A percentile compares a stretch with the other conserved stretches of the same genome.
phyloP scores from a whole-genome alignment of 2,329 filamentous ascomycete genomes.

The Keithomyces neogunnii region DNA sequence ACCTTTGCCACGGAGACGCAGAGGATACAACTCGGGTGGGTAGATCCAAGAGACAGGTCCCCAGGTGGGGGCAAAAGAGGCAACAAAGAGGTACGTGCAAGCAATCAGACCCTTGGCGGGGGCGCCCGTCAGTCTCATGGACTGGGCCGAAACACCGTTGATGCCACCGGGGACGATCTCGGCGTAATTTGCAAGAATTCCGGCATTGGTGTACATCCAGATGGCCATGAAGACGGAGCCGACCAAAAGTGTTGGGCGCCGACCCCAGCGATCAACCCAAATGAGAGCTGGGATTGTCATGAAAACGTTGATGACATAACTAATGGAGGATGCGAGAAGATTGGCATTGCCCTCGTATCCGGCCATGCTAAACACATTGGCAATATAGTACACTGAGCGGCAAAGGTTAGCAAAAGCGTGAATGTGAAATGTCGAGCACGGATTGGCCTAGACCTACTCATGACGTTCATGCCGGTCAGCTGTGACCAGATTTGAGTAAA shows the following conservation, averaged over 20 bases:
- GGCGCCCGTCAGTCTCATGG: constrained; percentile 34
- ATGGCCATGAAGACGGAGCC: constrained; percentile 58
- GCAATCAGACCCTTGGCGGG: constrained; percentile 54
- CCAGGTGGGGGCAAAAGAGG: constrained; percentile 36
- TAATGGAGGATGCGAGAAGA: constrained; percentile 45
- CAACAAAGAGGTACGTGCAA: constrained; percentile 57
- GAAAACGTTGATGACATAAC: constrained; percentile 67
- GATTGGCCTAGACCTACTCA: constrained; percentile 34
- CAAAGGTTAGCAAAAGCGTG: neutral
- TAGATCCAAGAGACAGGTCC: constrained; percentile 48
- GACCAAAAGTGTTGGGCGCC: constrained; percentile 58
- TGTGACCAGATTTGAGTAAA: constrained; percentile 50
- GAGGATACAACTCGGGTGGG: constrained; percentile 46
- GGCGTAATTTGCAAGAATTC: constrained; percentile 40
- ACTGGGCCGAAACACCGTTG: constrained; percentile 35
- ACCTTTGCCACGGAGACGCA: constrained; percentile 42
- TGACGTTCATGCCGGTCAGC: constrained; percentile 47
- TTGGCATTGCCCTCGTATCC: constrained; percentile 36
- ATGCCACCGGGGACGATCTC: constrained; percentile 32
- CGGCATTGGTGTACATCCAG: constrained; percentile 49
- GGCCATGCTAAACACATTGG: constrained; percentile 30
- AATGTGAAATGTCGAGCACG: neutral
- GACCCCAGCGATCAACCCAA: constrained; percentile 69
- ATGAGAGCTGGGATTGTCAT: constrained; percentile 72
- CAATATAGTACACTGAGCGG: constrained; percentile 52